Evolutionary conservation across 164 flowering plant genomes (phyloP), one percentile per base, ranked within the genome.

Genomic region (Protea cynaroides): DNA sequence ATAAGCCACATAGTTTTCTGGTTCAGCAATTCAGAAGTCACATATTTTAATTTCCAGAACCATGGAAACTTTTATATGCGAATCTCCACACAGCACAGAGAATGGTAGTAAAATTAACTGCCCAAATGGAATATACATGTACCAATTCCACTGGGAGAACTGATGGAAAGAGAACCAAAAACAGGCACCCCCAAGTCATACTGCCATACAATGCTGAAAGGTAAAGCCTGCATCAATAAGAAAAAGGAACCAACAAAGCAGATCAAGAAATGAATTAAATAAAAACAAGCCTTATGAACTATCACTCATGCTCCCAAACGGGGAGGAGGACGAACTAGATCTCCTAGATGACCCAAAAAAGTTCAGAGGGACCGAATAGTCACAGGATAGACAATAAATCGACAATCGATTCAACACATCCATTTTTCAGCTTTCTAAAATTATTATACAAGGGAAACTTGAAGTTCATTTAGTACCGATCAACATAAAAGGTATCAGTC

Each of bases 161-260:
- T 65, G 52, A 87, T 64, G 55, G 81, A 76, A 44, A 86, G 88
- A 63, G 97, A 90, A 44, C 91, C 98, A 77, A 94, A 94, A 34
- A 91, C 76, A 19, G 98, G 98, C 14, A 76, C 85, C 69, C 82
- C 86, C 52, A 87, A 59, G 58, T 94, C 89, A 69, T 72, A 74
- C 51, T 68, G 55, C 98, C 98, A 94, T 58, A 74, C 47, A 49
- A 62, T 69, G 62, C 62, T 60, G 62, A 85, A 87, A 34, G 91
- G 81, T 19, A 50, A 56, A 53, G 38, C 80, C 96, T 92, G 80
- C 75, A 62, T 25, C 58, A 53, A 44, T 36, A 2, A 51, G 25
- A 63, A 55, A 21, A 34, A 29, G 5, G 34, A 2, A 29, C 34
- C 34, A 29, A 29, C 5, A 29, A 29, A 29, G 2, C 5, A 29